Evolutionary conservation across 495 filamentous ascomycete genomes (phyloP).

Genomic region (Trichoderma gamsii): DNA sequence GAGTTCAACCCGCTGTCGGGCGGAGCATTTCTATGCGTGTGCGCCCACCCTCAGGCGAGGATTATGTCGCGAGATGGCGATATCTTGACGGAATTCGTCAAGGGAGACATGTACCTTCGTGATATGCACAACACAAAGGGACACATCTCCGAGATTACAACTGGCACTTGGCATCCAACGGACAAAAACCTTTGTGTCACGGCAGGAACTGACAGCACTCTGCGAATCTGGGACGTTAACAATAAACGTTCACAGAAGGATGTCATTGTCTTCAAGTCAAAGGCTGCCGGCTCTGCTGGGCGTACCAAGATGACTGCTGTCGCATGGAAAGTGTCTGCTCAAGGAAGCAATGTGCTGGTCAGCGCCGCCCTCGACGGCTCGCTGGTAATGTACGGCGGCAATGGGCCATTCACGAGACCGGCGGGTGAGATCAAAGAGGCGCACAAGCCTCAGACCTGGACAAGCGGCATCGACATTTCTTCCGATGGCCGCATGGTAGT

Average conservation of each 20-base stretch:
- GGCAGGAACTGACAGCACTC: constrained; percentile 84
- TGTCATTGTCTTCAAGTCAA: constrained; percentile 91
- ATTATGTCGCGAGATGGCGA: constrained; percentile 86
- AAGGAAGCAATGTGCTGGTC: constrained; percentile 74
- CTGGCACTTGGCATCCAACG: constrained; percentile 81
- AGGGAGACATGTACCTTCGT: constrained; percentile 96
- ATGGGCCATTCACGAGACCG: constrained; percentile 81
- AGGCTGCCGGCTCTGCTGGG: constrained; percentile 74
- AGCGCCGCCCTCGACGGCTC: constrained; percentile 86
- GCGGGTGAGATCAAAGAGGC: constrained; percentile 81
- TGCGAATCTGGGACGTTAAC: constrained; percentile 95
- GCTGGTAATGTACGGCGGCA: constrained; percentile 84
- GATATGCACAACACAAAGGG: constrained; percentile 97
- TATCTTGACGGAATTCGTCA: constrained; percentile 75
- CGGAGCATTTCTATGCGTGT: constrained; percentile 74
- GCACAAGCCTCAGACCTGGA: constrained; percentile 81
- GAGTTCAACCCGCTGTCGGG: constrained; percentile 82
- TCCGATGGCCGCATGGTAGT: constrained; percentile 82
- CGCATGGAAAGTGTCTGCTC: constrained; percentile 71
- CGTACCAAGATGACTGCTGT: constrained; percentile 91
- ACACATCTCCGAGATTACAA: constrained; percentile 82
- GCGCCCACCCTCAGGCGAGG: constrained; percentile 82
- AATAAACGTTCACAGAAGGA: constrained; percentile 81
- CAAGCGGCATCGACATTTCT: constrained; percentile 87
- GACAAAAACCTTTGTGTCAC: constrained; percentile 79